phyloP scores from a whole-genome alignment of 2,329 filamentous ascomycete species.

The Paecilomyces niveus region DNA sequence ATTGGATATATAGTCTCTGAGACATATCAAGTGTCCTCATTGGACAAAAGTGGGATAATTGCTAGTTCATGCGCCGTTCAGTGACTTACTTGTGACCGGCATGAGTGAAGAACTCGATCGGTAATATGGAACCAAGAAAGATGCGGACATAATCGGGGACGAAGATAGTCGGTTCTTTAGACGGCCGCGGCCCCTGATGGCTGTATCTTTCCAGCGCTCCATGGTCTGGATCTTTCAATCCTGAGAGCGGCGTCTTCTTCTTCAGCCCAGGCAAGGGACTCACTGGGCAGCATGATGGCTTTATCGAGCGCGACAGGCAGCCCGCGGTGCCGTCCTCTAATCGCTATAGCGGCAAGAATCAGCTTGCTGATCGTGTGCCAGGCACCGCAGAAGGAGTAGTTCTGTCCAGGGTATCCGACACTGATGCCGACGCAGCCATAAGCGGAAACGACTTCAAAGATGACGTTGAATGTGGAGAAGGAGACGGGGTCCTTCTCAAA shows the following conservation, averaged over 20 bases:
- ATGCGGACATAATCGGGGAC: not conserved
- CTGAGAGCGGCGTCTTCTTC: conserved; percentile 34
- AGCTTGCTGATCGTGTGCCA: conserved; percentile 53
- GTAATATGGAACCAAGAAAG: not conserved
- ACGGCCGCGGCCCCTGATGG: not conserved
- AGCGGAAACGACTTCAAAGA: conserved; percentile 39
- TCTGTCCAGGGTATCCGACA: conserved; percentile 47
- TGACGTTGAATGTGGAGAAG: conserved; percentile 55
- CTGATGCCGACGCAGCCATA: conserved; percentile 59
- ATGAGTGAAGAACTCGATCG: not conserved
- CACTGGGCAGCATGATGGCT: conserved; percentile 37
- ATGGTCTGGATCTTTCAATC: conserved; percentile 18
- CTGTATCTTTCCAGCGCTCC: conserved; percentile 3
- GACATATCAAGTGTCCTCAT: not conserved
- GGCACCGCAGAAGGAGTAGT: conserved; percentile 50
- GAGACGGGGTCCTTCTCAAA: conserved; percentile 45
- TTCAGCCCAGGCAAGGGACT: conserved; percentile 34
- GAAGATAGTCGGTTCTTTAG: not conserved
- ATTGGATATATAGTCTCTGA: not conserved
- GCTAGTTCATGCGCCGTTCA: not conserved
- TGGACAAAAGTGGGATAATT: not conserved
- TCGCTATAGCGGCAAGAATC: conserved; percentile 51
- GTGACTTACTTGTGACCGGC: not conserved
- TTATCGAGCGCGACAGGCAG: conserved; percentile 51
- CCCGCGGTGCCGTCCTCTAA: conserved; percentile 51